Evolutionary conservation across 345 rosid genomes (phyloP).

Genomic region (Corchorus capsularis): DNA sequence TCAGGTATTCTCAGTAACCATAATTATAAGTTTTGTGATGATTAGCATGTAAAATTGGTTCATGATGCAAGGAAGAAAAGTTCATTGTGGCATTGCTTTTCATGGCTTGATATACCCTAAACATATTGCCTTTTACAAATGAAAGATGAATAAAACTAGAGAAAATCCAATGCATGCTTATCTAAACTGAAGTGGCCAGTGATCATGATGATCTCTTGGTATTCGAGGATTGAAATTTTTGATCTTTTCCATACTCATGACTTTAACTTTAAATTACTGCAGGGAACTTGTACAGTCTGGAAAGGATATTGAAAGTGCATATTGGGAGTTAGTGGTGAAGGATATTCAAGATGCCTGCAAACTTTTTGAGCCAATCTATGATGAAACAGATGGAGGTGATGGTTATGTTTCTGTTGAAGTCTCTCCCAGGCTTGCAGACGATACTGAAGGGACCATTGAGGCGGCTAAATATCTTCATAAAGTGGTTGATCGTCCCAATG

Average conservation of each 20-base stretch:
- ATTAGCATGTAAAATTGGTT: not conserved
- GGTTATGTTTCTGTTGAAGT: constrained; percentile 99
- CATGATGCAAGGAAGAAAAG: not conserved
- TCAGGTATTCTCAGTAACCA: constrained; percentile 51
- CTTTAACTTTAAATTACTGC: constrained; percentile 8
- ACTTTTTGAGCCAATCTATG: constrained; percentile 92
- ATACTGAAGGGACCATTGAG: constrained; percentile 81
- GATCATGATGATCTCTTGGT: not conserved
- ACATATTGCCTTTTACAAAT: not conserved
- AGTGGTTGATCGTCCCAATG: constrained; percentile 80
- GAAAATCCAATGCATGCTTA: not conserved
- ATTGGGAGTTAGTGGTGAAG: constrained; percentile 98
- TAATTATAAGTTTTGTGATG: not conserved
- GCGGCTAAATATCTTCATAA: constrained; percentile 90
- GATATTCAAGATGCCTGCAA: constrained; percentile 98
- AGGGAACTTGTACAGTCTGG: constrained; percentile 93
- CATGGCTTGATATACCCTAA: not conserved
- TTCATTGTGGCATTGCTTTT: not conserved
- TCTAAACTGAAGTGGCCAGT: not conserved
- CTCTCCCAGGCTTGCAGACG: constrained; percentile 94
- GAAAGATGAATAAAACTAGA: not conserved
- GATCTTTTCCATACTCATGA: not conserved
- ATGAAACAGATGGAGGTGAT: constrained; percentile 86
- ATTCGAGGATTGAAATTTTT: not conserved
- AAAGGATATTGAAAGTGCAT: constrained; percentile 82